phyloP scores from a whole-genome alignment of 257 asterid species.

The Solanum rostratum region DNA sequence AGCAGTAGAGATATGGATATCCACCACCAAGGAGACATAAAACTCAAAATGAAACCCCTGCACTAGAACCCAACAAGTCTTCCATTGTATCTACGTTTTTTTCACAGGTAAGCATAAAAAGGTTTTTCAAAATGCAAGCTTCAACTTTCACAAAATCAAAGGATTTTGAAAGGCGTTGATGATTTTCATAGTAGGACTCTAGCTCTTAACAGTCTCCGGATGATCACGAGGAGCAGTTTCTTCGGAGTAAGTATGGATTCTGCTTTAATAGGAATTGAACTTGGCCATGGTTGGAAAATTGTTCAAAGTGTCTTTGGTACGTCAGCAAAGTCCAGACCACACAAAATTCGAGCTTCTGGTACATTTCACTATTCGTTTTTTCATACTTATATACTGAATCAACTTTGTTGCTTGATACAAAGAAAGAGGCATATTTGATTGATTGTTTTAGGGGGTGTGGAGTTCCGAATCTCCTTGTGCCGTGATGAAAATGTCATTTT shows the following conservation, averaged over 20 bases:
- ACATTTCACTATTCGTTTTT: background rate
- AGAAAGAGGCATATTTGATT: background rate
- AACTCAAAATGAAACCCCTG: no score
- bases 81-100: background rate
- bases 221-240: constrained; percentile 29
- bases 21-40: no score
- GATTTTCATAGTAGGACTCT: constrained; percentile 9
- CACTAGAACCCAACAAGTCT: no score
- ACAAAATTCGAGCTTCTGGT: constrained; percentile 57
- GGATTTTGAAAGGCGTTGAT: constrained; percentile 14
- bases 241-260: constrained; percentile 31
- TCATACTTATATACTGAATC: background rate
- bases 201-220: constrained; percentile 10
- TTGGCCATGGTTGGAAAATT: constrained; percentile 15
- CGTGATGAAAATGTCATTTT: background rate
- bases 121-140: constrained; percentile 42
- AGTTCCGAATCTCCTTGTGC: background rate
- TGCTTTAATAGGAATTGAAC: constrained; percentile 34
- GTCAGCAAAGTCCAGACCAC: constrained; percentile 40
- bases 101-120: constrained; percentile 19
- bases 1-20: no score
- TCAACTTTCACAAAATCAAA: constrained; percentile 21
- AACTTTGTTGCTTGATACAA: background rate
- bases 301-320: constrained; percentile 23
- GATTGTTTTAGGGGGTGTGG: background rate